Evolutionary conservation across 371 early-diverging fungal species (phyloP).

Genomic region (Basidiobolus meristosporus): DNA sequence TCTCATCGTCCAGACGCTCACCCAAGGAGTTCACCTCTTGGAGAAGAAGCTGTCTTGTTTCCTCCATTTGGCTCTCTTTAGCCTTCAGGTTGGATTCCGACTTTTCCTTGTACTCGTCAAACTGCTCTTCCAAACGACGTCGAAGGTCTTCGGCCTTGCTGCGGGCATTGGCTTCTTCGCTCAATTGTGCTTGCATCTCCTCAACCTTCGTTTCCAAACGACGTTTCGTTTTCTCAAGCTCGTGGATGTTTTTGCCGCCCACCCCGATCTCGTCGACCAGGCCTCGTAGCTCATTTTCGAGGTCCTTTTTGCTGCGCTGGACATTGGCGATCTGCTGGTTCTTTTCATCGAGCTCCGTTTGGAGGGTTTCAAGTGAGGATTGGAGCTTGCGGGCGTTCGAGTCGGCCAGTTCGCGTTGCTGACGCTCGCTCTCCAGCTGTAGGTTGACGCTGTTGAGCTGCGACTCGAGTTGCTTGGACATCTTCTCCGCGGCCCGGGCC

Average conservation of each 20-base stretch:
- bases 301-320: constrained; percentile 36
- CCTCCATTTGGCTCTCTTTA: constrained; percentile 51
- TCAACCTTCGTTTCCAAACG: constrained; percentile 34
- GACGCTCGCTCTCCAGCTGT: constrained; percentile 37
- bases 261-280: constrained; percentile 66
- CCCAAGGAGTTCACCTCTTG: constrained; percentile 58
- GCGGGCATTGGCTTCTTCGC: constrained; percentile 30
- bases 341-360: constrained; percentile 32
- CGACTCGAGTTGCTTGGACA: constrained; percentile 28
- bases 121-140: constrained; percentile 32
- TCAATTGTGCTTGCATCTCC: constrained; percentile 31
- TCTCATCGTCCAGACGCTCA: constrained; percentile 44
- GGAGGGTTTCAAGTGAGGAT: constrained; percentile 25
- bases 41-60: constrained; percentile 45
- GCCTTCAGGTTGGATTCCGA: constrained; percentile 37
- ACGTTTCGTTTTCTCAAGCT: constrained; percentile 42
- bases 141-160: constrained; percentile 43
- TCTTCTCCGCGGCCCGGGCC: constrained; percentile 32
- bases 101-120: constrained; percentile 34
- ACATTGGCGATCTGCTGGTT: constrained; percentile 19
- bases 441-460: constrained; percentile 24
- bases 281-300: constrained; percentile 45
- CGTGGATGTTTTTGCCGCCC: constrained; percentile 51
- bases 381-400: constrained; percentile 32
- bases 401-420: constrained; percentile 37